A percentile compares a stretch with the other conserved stretches of the same genome.
Evolutionary conservation across 495 filamentous ascomycete species (phyloP).

Genomic region (Talaromyces thailandensis): DNA sequence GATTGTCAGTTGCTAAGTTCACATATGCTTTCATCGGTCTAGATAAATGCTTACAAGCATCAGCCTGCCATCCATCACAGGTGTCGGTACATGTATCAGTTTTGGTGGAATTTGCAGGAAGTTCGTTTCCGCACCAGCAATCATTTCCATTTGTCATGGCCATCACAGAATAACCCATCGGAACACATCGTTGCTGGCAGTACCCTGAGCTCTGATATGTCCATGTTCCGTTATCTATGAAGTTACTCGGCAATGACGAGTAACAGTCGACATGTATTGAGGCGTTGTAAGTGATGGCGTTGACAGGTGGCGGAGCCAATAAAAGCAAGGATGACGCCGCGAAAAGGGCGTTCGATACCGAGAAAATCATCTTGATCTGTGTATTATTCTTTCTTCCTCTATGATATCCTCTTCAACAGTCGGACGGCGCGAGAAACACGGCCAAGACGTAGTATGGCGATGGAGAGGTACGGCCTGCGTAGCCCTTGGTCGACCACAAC

Average conservation of each 20-base stretch:
- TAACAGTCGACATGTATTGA: constrained; percentile 14
- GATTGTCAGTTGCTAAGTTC: neutral
- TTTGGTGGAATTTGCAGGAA: constrained; percentile 32
- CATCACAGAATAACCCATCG: constrained; percentile 26
- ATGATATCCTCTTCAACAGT: neutral
- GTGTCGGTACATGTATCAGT: constrained; percentile 26
- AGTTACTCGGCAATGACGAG: constrained; percentile 10
- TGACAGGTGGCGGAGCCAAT: constrained; percentile 12
- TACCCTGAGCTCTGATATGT: constrained; percentile 41
- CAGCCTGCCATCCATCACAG: constrained; percentile 34
- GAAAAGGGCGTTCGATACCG: constrained; percentile 20
- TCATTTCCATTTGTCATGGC: constrained; percentile 31
- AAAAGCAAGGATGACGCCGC: constrained; percentile 21
- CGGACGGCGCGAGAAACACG: neutral
- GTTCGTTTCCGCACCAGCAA: constrained; percentile 38
- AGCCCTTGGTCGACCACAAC: constrained; percentile 18
- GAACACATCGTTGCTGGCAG: constrained; percentile 31
- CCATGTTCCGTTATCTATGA: constrained; percentile 28
- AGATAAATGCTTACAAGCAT: constrained; percentile 34
- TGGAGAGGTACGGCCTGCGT: constrained; percentile 37
- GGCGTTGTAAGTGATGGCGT: constrained; percentile 14
- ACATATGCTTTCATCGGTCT: neutral
- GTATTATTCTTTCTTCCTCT: neutral
- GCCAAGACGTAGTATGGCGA: constrained; percentile 5
- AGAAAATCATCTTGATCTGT: constrained; percentile 21